Evolutionary conservation across 805 yeast genomes (phyloP).

Genomic region (Candida schatavii): DNA sequence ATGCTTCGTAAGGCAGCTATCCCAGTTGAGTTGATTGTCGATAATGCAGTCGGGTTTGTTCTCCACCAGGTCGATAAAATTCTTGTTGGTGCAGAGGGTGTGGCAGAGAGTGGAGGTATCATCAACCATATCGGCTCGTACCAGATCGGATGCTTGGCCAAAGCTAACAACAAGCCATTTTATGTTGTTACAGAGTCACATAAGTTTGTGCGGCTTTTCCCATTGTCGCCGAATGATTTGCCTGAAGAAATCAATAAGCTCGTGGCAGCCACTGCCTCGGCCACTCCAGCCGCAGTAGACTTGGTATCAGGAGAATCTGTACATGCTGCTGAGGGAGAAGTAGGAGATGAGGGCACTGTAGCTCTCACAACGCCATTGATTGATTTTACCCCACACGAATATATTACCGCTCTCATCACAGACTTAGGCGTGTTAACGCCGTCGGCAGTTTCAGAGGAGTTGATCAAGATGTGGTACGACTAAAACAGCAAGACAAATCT

Average conservation of each 20-base stretch:
- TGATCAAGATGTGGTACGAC: slow-evolving; percentile 97
- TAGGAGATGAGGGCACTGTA: slow-evolving; percentile 16
- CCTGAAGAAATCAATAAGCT: slow-evolving; percentile 45
- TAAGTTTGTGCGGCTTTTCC: slow-evolving; percentile 94
- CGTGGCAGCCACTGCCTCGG: slow-evolving; percentile 14
- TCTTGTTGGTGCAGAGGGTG: slow-evolving; percentile 98
- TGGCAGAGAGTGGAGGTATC: slow-evolving; percentile 97
- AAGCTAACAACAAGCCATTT: slow-evolving; percentile 85
- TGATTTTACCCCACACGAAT: slow-evolving; percentile 95
- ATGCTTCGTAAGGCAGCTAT: slow-evolving; percentile 67
- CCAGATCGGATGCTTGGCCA: slow-evolving; percentile 90
- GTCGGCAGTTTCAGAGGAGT: slow-evolving; percentile 96
- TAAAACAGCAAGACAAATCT: too few species aligned
- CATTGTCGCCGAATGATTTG: slow-evolving; percentile 87
- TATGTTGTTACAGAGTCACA: slow-evolving; percentile 94
- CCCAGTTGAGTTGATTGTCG: slow-evolving; percentile 86
- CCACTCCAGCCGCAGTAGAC: not conserved
- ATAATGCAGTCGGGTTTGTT: slow-evolving; percentile 90
- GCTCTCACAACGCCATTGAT: slow-evolving; percentile 39
- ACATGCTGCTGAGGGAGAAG: slow-evolving; percentile 18
- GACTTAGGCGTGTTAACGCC: slow-evolving; percentile 97
- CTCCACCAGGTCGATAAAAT: slow-evolving; percentile 90
- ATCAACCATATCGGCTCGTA: slow-evolving; percentile 94
- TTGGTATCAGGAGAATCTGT: slow-evolving; percentile 9
- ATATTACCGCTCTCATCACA: slow-evolving; percentile 91